phyloP scores from a whole-genome alignment of 805 yeast species.

The Ogataea populi-albae region DNA sequence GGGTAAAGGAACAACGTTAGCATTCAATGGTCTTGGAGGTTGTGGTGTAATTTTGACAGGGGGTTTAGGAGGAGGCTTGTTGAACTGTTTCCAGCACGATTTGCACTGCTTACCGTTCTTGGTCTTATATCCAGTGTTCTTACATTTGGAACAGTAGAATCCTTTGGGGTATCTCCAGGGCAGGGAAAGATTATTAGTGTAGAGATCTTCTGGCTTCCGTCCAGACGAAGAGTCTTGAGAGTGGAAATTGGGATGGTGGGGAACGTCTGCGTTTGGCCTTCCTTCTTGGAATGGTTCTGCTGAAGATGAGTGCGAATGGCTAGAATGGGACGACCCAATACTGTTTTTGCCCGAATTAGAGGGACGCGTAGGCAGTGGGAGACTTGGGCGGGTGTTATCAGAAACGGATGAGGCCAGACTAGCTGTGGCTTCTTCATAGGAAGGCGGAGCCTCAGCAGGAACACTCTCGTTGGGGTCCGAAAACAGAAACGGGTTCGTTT shows the following conservation, averaged over 20 bases:
- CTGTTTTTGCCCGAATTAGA: conserved; percentile 13
- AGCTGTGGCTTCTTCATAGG: conserved; percentile 13
- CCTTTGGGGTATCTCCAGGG: conserved; percentile 69
- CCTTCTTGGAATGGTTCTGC: conserved; percentile 9
- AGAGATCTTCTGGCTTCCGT: conserved; percentile 29
- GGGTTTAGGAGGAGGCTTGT: conserved; percentile 20
- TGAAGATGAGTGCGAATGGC: conserved; percentile 20
- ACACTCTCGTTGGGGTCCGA: conserved; percentile 9
- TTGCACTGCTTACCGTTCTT: conserved; percentile 66
- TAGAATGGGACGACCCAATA: neutral
- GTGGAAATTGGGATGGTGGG: conserved; percentile 15
- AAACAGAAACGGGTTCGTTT: no score
- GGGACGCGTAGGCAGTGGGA: neutral
- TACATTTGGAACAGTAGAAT: conserved; percentile 64
- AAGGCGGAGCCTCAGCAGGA: conserved; percentile 13
- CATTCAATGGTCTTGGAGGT: conserved; percentile 23
- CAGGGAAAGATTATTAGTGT: conserved; percentile 46
- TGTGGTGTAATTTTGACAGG: conserved; percentile 10
- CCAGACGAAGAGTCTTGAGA: conserved; percentile 4
- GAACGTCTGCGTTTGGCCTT: conserved; percentile 4
- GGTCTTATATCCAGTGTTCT: conserved; percentile 63
- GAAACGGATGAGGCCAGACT: neutral
- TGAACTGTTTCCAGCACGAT: conserved; percentile 66
- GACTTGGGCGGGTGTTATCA: neutral
- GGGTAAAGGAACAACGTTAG: conserved; percentile 26